Evolutionary conservation across 2,329 filamentous ascomycete species (phyloP).

Genomic region (Cladophialophora bantiana): DNA sequence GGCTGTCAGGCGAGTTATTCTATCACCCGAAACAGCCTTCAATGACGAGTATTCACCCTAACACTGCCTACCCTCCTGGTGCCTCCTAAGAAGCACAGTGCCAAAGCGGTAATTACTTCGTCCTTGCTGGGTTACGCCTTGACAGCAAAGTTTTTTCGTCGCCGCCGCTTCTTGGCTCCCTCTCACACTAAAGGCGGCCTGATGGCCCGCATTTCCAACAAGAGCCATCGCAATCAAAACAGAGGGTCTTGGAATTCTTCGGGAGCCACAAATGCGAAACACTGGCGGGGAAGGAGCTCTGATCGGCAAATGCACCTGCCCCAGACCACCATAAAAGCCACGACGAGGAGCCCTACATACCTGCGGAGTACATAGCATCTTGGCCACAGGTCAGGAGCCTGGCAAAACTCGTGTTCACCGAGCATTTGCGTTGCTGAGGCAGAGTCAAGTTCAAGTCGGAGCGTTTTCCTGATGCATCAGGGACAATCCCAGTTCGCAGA

Average conservation of each 20-base stretch:
- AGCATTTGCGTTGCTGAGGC: background rate
- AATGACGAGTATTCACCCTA: background rate
- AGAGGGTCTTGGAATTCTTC: constrained; percentile 9
- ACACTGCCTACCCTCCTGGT: background rate
- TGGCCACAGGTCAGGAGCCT: background rate
- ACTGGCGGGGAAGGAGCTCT: constrained; percentile 8
- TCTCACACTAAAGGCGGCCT: background rate
- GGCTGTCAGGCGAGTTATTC: background rate
- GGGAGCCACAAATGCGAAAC: constrained; percentile 18
- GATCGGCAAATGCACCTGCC: constrained; percentile 7
- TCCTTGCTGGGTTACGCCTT: background rate
- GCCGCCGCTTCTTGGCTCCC: background rate
- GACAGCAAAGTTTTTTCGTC: background rate
- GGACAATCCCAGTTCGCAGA: constrained; percentile 5
- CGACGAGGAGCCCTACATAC: background rate
- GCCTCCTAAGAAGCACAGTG: background rate
- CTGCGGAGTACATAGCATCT: background rate
- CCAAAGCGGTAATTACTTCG: background rate
- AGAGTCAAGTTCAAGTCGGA: background rate
- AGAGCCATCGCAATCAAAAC: background rate
- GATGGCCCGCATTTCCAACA: background rate
- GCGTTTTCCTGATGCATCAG: background rate
- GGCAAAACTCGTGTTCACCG: background rate
- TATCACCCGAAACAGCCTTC: background rate
- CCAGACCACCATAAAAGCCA: background rate